Evolutionary conservation across 2,329 filamentous ascomycete genomes (phyloP), one percentile per base, ranked within the genome.

Genomic region (Xylariaceae sp.): DNA sequence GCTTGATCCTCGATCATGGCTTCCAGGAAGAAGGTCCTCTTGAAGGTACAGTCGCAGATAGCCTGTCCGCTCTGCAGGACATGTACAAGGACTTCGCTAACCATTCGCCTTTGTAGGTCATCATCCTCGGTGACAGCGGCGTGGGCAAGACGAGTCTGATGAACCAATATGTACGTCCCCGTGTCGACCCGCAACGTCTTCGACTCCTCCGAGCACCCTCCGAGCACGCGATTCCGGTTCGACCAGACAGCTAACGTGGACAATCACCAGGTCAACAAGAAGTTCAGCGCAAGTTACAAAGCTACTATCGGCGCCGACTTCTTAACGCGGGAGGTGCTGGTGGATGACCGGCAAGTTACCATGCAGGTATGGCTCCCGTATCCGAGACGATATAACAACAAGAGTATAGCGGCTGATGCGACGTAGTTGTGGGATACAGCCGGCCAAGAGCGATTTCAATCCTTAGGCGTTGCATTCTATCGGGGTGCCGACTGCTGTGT

Each of bases 101-200:
- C 28, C n/a, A 18, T 17, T 10, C n/a, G 5, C 19, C 7, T 18
- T 33, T 45, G 29, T 53, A 96, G 90, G 89, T 98, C 57, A 98
- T 98, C 57, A 96, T 98, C 66, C 81, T 98, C 51, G 92, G 92
- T 53, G 92, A 98, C 64, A 96, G 90, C 64, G 92, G 92, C 67
- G 92, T 98, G 43, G 92, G 92, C 61, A 98, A 98, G 76, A 98
- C 92, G 42, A 95, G 88, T 65, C 80, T 98, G 77, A 98, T 98
- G 92, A 98, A 98, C 70, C 92, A 98, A 96, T 98, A 96, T 85
- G 92, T 96, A 79, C 62, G 84, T 51, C 33, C n/a, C 31, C 35
- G 42, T 35, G 15, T 13, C 31, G 22, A 37, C 13, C 19, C 13
- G 9, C 32, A 23, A 23, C 25, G 15, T 9, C 19, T 19, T 33